These are phyloP conservation scores for Cladosporium sp. DNA, from an alignment of 2,329 filamentous ascomycete genomes.

Conservation along the genomic window DNA sequence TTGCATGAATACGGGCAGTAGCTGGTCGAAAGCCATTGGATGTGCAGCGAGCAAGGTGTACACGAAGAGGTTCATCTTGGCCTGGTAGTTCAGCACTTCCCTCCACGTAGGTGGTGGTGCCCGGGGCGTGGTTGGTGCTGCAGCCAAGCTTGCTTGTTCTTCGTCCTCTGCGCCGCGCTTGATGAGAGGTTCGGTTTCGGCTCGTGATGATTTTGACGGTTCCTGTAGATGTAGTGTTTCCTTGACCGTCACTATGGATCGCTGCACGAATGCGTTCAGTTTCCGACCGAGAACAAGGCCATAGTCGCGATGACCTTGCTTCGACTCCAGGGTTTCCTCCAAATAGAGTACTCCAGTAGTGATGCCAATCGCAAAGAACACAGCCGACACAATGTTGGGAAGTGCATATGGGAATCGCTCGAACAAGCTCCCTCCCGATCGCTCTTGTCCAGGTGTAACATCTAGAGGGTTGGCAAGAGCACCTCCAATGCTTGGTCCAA, in stretches of 20 bases:
- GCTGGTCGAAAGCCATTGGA: slow-evolving; percentile 80
- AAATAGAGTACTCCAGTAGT: slow-evolving; percentile 75
- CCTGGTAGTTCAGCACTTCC: slow-evolving; percentile 74
- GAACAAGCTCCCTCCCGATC: slow-evolving; percentile 61
- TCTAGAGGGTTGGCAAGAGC: slow-evolving; percentile 78
- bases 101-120: slow-evolving; percentile 46
- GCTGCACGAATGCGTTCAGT: slow-evolving; percentile 42
- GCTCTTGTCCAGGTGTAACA: slow-evolving; percentile 60
- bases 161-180: slow-evolving; percentile 23
- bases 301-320: slow-evolving; percentile 68
- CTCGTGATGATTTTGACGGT: background rate
- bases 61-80: slow-evolving; percentile 69
- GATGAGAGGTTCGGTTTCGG: slow-evolving; percentile 26
- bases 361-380: slow-evolving; percentile 77
- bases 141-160: slow-evolving; percentile 24
- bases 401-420: slow-evolving; percentile 77
- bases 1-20: slow-evolving; percentile 86
- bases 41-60: slow-evolving; percentile 84
- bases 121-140: slow-evolving; percentile 23
- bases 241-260: background rate
- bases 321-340: slow-evolving; percentile 77
- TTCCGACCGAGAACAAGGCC: slow-evolving; percentile 72
- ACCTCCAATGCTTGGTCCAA: slow-evolving; percentile 85
- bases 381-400: slow-evolving; percentile 76
- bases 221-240: slow-evolving; percentile 12